Conservation (phyloP, 768 basidiomycete genomes). For the Lactifluus volemus region DNA sequence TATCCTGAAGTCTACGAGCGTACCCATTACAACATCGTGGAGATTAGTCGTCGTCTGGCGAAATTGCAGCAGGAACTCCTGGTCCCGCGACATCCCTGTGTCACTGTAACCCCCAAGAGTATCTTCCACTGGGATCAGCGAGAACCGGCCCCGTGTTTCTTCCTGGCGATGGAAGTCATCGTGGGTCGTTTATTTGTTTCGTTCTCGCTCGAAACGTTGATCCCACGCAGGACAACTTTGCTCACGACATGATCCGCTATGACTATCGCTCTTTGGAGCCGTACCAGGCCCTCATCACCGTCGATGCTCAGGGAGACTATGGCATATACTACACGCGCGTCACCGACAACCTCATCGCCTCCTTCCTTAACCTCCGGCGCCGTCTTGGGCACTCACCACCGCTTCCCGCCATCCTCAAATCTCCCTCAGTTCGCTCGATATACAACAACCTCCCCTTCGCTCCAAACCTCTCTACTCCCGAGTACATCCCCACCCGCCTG, state of each 20-base stretch:
- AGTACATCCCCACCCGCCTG: slow-evolving; percentile 90
- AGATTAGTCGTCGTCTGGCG: slow-evolving; percentile 80
- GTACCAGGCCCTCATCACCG: slow-evolving; percentile 71
- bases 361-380: slow-evolving; percentile 64
- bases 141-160: slow-evolving; percentile 81
- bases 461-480: slow-evolving; percentile 77
- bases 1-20: slow-evolving; percentile 92
- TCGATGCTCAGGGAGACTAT: slow-evolving; percentile 78
- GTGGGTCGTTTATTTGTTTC: slow-evolving; percentile 39
- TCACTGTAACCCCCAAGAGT: slow-evolving; percentile 62
- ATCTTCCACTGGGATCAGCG: slow-evolving; percentile 76
- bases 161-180: slow-evolving; percentile 92
- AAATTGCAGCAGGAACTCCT: slow-evolving; percentile 62
- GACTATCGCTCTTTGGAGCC: slow-evolving; percentile 72
- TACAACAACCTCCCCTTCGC: slow-evolving; percentile 76
- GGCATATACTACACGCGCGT: slow-evolving; percentile 74
- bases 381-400: slow-evolving; percentile 50
- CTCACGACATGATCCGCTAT: slow-evolving; percentile 92
- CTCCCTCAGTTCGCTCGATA: slow-evolving; percentile 49
- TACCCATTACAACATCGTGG: slow-evolving; percentile 89
- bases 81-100: slow-evolving; percentile 54
- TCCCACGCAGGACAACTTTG: slow-evolving; percentile 76
- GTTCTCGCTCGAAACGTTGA: neutral
- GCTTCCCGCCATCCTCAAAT: slow-evolving; percentile 47
- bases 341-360: slow-evolving; percentile 73